phyloP scores from a whole-genome alignment of 164 flowering plant species.

The Vitis amurensis region DNA sequence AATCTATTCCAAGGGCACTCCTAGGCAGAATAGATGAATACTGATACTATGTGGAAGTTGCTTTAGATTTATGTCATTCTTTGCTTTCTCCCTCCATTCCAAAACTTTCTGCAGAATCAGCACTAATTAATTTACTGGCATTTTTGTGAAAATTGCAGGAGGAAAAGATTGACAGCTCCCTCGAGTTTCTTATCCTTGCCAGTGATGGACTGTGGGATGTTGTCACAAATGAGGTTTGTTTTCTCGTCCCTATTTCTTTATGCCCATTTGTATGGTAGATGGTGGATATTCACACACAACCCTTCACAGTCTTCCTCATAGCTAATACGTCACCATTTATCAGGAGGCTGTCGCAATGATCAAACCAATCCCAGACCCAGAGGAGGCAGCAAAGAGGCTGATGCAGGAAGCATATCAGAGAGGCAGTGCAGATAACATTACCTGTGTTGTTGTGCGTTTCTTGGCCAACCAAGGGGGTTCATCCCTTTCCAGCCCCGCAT shows the following conservation, averaged over 20 bases:
- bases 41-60: not conserved
- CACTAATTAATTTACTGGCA: constrained; percentile 6
- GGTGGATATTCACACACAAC: not conserved
- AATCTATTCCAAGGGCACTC: too few species aligned
- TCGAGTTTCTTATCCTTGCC: constrained; percentile 94
- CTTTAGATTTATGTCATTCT: not conserved
- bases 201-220: constrained; percentile 99
- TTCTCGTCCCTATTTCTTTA: not conserved
- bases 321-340: constrained; percentile 3
- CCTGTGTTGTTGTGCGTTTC: constrained; percentile 92
- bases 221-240: constrained; percentile 81
- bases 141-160: constrained; percentile 49
- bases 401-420: constrained; percentile 86
- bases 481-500: constrained; percentile 28
- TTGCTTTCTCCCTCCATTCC: not conserved
- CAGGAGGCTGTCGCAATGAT: constrained; percentile 92
- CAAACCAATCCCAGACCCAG: constrained; percentile 72
- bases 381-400: constrained; percentile 77
- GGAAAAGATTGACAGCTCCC: constrained; percentile 79
- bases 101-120: not conserved
- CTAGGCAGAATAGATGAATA: too few species aligned
- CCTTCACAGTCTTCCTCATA: not conserved
- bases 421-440: constrained; percentile 94
- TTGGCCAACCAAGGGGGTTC: constrained; percentile 42
- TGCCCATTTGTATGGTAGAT: not conserved